phyloP scores from a whole-genome alignment of 495 filamentous ascomycete genomes.

The Haplographium delicatum region DNA sequence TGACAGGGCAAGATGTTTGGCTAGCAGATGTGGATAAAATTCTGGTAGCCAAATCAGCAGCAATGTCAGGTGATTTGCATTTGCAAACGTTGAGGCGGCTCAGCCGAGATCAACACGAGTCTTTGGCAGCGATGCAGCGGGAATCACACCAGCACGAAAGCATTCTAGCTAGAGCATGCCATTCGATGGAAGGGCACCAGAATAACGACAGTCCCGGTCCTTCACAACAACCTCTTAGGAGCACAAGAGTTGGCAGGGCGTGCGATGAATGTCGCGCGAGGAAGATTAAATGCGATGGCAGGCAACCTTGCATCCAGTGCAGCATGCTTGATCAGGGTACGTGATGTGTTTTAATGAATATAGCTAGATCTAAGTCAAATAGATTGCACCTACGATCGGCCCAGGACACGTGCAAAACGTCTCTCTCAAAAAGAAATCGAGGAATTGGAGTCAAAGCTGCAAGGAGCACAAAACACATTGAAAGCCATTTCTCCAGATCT shows the following conservation, averaged over 20 bases:
- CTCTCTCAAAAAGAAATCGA: constrained; percentile 72
- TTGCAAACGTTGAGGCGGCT: too few relatives aligned
- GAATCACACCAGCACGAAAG: too few relatives aligned
- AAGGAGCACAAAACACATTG: constrained; percentile 61
- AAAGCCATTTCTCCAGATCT: constrained; percentile 56
- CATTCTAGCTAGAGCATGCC: too few relatives aligned
- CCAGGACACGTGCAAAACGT: constrained; percentile 69
- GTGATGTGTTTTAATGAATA: constrained; percentile 23
- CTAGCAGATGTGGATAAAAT: too few relatives aligned
- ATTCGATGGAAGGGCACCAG: too few relatives aligned
- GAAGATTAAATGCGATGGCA: constrained; percentile 81
- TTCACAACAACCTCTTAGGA: too few relatives aligned
- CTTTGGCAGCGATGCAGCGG: too few relatives aligned
- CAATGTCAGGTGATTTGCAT: too few relatives aligned
- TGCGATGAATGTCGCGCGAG: constrained; percentile 75
- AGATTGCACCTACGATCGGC: constrained; percentile 75
- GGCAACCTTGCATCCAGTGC: constrained; percentile 78
- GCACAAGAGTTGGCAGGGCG: constrained; percentile 50
- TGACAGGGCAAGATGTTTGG: too few relatives aligned
- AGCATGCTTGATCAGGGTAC: constrained; percentile 74
- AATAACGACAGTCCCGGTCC: too few relatives aligned
- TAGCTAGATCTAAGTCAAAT: background rate
- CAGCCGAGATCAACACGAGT: too few relatives aligned
- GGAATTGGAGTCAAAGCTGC: constrained; percentile 58
- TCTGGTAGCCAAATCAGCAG: too few relatives aligned